Evolutionary conservation across 192 early-diverging fungal species (phyloP), one percentile per base, ranked within the genome.

Genomic region (Coemansia guatemalensis): DNA sequence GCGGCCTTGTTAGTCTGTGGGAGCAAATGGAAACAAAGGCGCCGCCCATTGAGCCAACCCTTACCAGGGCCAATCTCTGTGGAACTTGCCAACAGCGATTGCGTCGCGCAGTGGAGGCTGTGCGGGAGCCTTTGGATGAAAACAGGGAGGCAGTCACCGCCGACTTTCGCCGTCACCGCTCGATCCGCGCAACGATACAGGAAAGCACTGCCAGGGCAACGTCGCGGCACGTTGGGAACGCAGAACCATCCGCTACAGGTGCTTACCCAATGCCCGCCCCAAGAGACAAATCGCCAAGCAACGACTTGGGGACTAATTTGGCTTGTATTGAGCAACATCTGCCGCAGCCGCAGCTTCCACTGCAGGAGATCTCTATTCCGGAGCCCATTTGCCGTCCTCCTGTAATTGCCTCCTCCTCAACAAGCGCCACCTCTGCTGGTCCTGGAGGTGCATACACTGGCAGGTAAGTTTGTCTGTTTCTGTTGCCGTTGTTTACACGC

Each of bases 21-120:
- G n/a, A 39, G 25, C 27, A 63, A 29, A 77, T 77, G 58, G 22
- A 32, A 11, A 56, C 52, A 5, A 21, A 18, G 3, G 52, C 41
- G 3, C 52, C 48, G 1, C 62, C 64, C 5, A 74, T 80, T 11
- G 78, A 74, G 62, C 54, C 54, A 14, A 68, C 33, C 12, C 59
- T 80, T 22, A 23, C 25, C n/a, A 51, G 65, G 4, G 78, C 78
- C n/a, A 80, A 80, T n/a, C 30, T 80, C 14, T 80, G 78, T 20
- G 78, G 78, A 17, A 74, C 78, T 0, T 80, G 78, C 50, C 78
- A 80, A 47, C 78, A 80, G 44, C 78, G 78, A 17, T 29, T 71
- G 33, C 72, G 72, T 14, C 71, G 71, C 30, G 77, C 72, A 8
- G 60, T 71, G 0, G 68, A 80, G 3, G 68, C 61, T 17, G 32